Conservation (phyloP, 768 basidiomycete species). For the Exidia glandulosa region DNA sequence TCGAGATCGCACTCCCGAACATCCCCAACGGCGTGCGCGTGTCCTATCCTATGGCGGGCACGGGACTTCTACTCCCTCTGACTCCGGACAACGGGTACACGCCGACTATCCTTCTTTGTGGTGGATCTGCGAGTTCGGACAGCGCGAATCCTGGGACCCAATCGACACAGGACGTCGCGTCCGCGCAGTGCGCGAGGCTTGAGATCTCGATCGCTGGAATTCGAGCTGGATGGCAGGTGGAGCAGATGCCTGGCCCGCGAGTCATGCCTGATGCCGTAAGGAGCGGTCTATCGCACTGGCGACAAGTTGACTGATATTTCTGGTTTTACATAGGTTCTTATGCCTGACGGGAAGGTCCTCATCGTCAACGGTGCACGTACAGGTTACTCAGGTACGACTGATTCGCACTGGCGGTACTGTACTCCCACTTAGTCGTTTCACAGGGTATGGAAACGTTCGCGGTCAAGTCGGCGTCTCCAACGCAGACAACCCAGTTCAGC, state of each 20-base stretch:
- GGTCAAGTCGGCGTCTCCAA: constrained; percentile 24
- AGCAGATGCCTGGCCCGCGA: constrained; percentile 10
- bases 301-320: background rate
- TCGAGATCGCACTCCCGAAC: constrained; percentile 10
- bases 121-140: constrained; percentile 4
- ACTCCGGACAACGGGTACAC: constrained; percentile 3
- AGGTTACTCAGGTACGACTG: constrained; percentile 19
- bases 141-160: background rate
- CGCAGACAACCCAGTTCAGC: constrained; percentile 25
- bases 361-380: constrained; percentile 25
- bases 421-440: background rate
- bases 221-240: constrained; percentile 11
- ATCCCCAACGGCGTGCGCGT: constrained; percentile 15
- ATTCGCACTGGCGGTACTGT: background rate
- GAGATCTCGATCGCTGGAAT: constrained; percentile 10
- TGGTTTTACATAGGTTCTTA: background rate
- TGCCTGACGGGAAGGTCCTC: constrained; percentile 18
- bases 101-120: constrained; percentile 5
- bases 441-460: constrained; percentile 9
- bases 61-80: background rate
- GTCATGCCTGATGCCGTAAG: constrained; percentile 15
- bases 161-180: background rate
- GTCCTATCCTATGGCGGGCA: constrained; percentile 5
- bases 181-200: constrained; percentile 13
- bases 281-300: background rate